These are phyloP conservation scores for Penicillium sp. DNA, from an alignment of 2,329 filamentous ascomycete species.

Conservation along the genomic window DNA sequence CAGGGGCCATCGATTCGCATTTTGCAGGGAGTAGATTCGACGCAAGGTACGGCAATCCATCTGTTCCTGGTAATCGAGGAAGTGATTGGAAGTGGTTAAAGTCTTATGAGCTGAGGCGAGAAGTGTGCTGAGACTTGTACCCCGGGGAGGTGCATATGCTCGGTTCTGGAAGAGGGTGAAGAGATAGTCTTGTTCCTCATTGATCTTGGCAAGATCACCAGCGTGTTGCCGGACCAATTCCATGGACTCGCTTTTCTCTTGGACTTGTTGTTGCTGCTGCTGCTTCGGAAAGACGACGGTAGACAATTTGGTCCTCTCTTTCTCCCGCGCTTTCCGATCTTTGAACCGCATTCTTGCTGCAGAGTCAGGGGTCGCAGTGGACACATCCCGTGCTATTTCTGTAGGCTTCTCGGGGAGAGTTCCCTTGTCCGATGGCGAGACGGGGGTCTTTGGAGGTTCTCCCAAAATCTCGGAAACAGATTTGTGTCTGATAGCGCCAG, in stretches of 20 bases:
- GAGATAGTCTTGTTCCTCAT: slow-evolving; percentile 51
- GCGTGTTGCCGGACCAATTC: slow-evolving; percentile 35
- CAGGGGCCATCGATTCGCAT: slow-evolving; percentile 83
- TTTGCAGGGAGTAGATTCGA: slow-evolving; percentile 81
- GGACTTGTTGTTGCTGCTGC: no score
- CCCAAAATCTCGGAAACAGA: slow-evolving; percentile 65
- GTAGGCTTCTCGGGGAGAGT: no score
- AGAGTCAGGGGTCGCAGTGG: slow-evolving; percentile 28
- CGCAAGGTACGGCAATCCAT: slow-evolving; percentile 80
- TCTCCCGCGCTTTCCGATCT: slow-evolving; percentile 50
- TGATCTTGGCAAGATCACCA: slow-evolving; percentile 40
- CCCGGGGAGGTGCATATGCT: slow-evolving; percentile 47
- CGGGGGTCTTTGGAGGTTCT: slow-evolving; percentile 46
- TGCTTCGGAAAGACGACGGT: slow-evolving; percentile 72
- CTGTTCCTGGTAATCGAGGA: slow-evolving; percentile 72
- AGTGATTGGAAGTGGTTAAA: slow-evolving; percentile 72
- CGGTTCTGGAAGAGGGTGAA: slow-evolving; percentile 57
- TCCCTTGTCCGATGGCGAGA: no score
- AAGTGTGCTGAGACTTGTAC: slow-evolving; percentile 56
- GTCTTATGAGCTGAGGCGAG: slow-evolving; percentile 81
- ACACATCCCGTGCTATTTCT: no score
- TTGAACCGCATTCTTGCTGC: slow-evolving; percentile 36
- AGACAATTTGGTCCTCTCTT: slow-evolving; percentile 55
- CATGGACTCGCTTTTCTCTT: slow-evolving; percentile 40
- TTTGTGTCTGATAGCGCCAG: slow-evolving; percentile 61